Evolutionary conservation across 2,329 filamentous ascomycete species (phyloP), one percentile per base, ranked within the genome.

Genomic region (Fusarium staphyleae): DNA sequence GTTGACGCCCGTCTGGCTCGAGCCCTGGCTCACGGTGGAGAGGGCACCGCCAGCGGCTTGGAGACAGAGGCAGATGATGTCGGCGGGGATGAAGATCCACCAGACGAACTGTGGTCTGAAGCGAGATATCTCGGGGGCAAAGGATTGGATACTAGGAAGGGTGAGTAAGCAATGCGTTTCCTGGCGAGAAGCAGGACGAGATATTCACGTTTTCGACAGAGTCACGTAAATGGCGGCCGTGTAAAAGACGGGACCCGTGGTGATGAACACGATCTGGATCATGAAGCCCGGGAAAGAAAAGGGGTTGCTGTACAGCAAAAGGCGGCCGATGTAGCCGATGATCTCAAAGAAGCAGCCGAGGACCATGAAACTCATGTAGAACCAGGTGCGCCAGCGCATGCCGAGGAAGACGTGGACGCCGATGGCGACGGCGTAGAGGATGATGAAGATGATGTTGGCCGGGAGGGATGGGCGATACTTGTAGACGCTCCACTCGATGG

Each of bases 201-300:
- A 11, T 22, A 13, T 69, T 60, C 37, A 75, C 73, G 67, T 70
- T 58, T 72, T 74, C 30, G 71, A 70, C 4, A 87, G 75, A 11
- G 83, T 87, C 22, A 89, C 78, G 65, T 89, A 89, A 47, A 89
- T 83, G 26, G 83, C 83, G 1, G 85, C 86, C 7, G 82, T 57
- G 77, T 85, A 75, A 15, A 69, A 75, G 0, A 75, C 72, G 9
- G 73, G 73, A 0, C 68, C 73, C 5, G 52, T 64, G 0, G 83
- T 86, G 18, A 75, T 66, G 46, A 66, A 75, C 69, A 62, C 68
- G 57, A 87, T 86, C 69, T 89, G 84, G 5, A 88, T 78, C 61
- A 88, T 77, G 66, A 89, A 89, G 0, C 80, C 84, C 1, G 68
- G 63, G 67, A 87, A 80, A 18, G 65, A 73, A 63, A 84, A 88